Evolutionary conservation across 2,329 filamentous ascomycete species (phyloP), one percentile per base, ranked within the genome.

Genomic region (Clonostachys sp.): DNA sequence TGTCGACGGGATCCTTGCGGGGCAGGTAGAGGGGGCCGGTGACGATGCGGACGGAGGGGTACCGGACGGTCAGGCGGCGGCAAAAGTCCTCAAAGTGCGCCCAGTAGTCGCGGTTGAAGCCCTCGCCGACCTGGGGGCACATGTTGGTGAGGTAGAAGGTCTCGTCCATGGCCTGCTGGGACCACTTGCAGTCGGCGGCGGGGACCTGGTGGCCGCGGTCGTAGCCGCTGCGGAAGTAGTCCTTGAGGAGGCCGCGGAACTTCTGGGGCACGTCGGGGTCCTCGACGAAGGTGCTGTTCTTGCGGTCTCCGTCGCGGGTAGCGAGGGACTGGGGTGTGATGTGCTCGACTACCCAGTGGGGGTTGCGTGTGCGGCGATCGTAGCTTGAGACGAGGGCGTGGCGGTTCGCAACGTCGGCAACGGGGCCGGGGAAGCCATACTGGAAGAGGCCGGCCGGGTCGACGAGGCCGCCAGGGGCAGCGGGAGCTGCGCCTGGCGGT

Each of bases 21-120:
- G 94, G 94, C 18, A 99, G 80, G 69, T 99, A 99, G 41, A 99
- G 71, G 4, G 94, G 94, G 0, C 94, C 94, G 1, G 94, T 99
- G 48, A 96, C 89, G 56, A 97, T 86, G 52, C 94, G 80, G 24
- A 99, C 92, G 40, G 81, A 87, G 1, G 92, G 91, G 63, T 96
- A 99, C 46, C 74, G 78, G 42, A 75, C 71, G 1, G 91, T 92
- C 54, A 99, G 75, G 16, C 90, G 77, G 10, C 94, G 82, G 71
- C 92, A 96, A 62, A 97, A 99, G 62, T 96, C 92, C 72, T 99
- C 94, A 56, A 99, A 91, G 67, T 99, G 94, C 36, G 94, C 88
- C 94, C 94, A 99, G 80, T 99, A 99, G 72, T 99, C 94, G 45
- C 94, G 81, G 73, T 99, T 99, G 78, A 99, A 99, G 50, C 94